Evolutionary conservation across 371 early-diverging fungal species (phyloP), one percentile per base, ranked within the genome.

Genomic region (Synchytrium microbalum): DNA sequence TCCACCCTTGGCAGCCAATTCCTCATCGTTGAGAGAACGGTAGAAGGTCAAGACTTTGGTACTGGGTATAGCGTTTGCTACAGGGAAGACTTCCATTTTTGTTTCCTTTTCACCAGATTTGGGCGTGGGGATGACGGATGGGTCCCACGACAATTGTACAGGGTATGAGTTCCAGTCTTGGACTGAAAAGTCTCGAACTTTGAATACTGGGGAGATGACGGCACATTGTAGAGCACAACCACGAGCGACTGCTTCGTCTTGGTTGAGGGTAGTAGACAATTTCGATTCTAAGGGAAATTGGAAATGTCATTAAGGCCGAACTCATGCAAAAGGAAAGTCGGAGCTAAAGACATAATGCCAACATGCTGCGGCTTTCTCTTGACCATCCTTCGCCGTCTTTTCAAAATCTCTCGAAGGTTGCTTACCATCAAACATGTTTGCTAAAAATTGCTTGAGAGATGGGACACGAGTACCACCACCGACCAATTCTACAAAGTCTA

Each of bases 191-290:
- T 96, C 96, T 67, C 96, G 92, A 68, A 95, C 96, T 78, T 91
- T 91, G 89, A 97, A 95, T 60, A 91, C 90, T n/a, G 98, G 98
- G 32, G 93, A 93, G 63, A 93, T 77, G 78, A 96, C 93, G 72
- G 98, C 98, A 79, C 96, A 96, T 81, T 92, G 92, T 57, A 96
- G 84, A 54, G 96, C 96, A 68, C 93, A 92, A 72, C 98, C 98
- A 75, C 95, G 90, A 46, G 96, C 89, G 67, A 92, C 85, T 53
- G 95, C 95, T 78, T 98, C 98, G 71, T 98, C 98, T 77, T 92
- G 92, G 86, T 98, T 98, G 64, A 98, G 82, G 60, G 95, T 95
- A 52, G 75, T 74, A 69, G 89, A 88, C 32, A 93, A 86, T 67
- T 93, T 83, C 62, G 91, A 89, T 75, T 86, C 88, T 66, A 33